phyloP scores from a whole-genome alignment of 768 basidiomycete genomes.

The Podaxis rugospora region DNA sequence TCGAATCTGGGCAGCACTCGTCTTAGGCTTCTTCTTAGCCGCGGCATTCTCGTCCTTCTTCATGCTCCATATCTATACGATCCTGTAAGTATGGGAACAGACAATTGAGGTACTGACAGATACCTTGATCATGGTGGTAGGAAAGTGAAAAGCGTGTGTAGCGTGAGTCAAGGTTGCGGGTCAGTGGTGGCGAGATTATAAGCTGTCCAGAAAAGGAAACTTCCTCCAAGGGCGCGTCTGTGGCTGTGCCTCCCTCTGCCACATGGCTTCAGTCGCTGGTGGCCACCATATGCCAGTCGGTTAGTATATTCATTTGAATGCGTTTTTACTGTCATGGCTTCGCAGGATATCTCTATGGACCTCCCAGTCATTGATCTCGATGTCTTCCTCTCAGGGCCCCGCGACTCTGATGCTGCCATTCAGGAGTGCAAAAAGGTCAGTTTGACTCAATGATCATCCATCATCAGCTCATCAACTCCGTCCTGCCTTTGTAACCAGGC shows the following conservation, averaged over 20 bases:
- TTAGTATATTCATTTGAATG: not conserved
- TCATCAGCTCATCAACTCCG: not conserved
- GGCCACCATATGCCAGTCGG: not conserved
- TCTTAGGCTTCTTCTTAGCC: slow-evolving; percentile 97
- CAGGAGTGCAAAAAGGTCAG: slow-evolving; percentile 66
- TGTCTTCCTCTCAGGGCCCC: slow-evolving; percentile 49
- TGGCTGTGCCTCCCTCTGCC: slow-evolving; percentile 15
- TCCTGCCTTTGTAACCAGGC: slow-evolving; percentile 40
- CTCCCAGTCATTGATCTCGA: slow-evolving; percentile 79
- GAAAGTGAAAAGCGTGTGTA: slow-evolving; percentile 21
- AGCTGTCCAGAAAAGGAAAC: slow-evolving; percentile 21
- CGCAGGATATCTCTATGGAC: slow-evolving; percentile 38
- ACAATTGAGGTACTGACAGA: not conserved
- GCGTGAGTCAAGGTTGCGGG: slow-evolving; percentile 31
- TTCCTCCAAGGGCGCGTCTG: slow-evolving; percentile 19
- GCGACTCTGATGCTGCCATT: slow-evolving; percentile 40
- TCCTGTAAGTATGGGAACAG: slow-evolving; percentile 1
- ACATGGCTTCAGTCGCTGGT: not conserved
- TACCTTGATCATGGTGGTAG: slow-evolving; percentile 46
- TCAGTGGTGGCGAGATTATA: slow-evolving; percentile 18
- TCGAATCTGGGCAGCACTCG: slow-evolving; percentile 94
- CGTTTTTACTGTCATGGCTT: slow-evolving; percentile 21
- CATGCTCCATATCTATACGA: slow-evolving; percentile 91
- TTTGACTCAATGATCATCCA: slow-evolving; percentile 1
- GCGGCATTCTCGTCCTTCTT: slow-evolving; percentile 99